Conservation (phyloP, 176 grass and related monocot species). For the Juncus inflexus region DNA sequence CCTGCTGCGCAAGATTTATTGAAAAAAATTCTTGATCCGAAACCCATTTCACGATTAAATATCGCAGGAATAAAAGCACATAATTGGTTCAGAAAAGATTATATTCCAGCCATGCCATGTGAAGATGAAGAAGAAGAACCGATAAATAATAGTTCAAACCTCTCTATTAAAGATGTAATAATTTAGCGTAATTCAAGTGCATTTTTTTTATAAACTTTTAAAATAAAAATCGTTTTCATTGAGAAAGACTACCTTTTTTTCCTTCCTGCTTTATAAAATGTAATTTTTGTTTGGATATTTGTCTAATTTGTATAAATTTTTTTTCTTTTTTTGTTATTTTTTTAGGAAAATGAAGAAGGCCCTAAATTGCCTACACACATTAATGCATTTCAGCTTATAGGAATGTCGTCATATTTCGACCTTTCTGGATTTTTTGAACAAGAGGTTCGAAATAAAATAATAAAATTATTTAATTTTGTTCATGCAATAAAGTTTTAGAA, state of each 20-base stretch:
- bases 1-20: slow-evolving; percentile 62
- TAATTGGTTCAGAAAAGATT: slow-evolving; percentile 82
- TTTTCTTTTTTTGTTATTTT: slow-evolving; percentile 29
- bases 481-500: too few relatives aligned
- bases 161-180: slow-evolving; percentile 48
- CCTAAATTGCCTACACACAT: slow-evolving; percentile 57
- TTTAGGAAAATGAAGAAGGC: slow-evolving; percentile 43
- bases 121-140: slow-evolving; percentile 52
- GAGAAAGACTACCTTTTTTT: neutral
- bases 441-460: slow-evolving; percentile 43
- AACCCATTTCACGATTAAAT: slow-evolving; percentile 60
- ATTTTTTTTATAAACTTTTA: neutral
- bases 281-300: slow-evolving; percentile 2
- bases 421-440: slow-evolving; percentile 96
- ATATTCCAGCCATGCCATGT: slow-evolving; percentile 51
- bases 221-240: neutral
- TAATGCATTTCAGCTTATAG: slow-evolving; percentile 94
- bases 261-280: slow-evolving; percentile 15
- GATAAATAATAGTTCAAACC: slow-evolving; percentile 7
- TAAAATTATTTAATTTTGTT: too few relatives aligned
- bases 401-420: slow-evolving; percentile 95
- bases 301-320: neutral
- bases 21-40: slow-evolving; percentile 67
- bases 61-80: slow-evolving; percentile 62
- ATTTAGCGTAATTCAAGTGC: neutral